A percentile compares a stretch with the other conserved stretches of the same genome.
Conservation (phyloP, 805 yeast species). For the Grigorovia yakushimaensis region DNA sequence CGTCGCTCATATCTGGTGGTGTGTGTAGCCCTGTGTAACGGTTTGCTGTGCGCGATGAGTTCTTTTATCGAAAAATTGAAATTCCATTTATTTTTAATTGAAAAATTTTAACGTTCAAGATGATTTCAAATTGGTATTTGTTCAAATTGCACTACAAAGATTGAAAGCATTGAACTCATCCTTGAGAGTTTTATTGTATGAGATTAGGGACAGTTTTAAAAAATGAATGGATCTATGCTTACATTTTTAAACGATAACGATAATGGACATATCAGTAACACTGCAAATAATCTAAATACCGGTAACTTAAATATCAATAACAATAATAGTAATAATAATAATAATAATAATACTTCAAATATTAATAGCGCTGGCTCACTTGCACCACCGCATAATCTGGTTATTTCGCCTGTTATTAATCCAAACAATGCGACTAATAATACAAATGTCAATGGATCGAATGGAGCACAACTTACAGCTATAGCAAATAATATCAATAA, state of each 20-base stretch:
- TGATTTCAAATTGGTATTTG: neutral
- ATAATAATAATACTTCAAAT: neutral
- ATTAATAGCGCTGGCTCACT: too few species aligned
- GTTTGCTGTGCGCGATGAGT: neutral
- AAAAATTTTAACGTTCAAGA: neutral
- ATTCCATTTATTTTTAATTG: too few species aligned
- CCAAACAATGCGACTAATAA: neutral
- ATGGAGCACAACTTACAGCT: too few species aligned
- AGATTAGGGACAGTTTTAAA: neutral
- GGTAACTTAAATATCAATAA: constrained; percentile 16
- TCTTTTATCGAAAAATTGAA: too few species aligned
- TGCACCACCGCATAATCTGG: too few species aligned
- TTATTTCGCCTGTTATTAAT: too few species aligned
- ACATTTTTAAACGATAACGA: neutral
- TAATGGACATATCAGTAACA: constrained; percentile 3
- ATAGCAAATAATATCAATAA: constrained; percentile 17
- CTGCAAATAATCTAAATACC: constrained; percentile 14
- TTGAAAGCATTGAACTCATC: too few species aligned
- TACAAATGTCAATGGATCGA: too few species aligned
- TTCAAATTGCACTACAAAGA: too few species aligned
- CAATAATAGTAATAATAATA: neutral
- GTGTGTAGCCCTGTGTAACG: neutral
- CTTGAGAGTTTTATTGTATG: too few species aligned
- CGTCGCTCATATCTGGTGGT: constrained; percentile 5
- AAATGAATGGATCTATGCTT: neutral